phyloP scores from a whole-genome alignment of 2,329 filamentous ascomycete species.

The Pseudocercospora ulei region DNA sequence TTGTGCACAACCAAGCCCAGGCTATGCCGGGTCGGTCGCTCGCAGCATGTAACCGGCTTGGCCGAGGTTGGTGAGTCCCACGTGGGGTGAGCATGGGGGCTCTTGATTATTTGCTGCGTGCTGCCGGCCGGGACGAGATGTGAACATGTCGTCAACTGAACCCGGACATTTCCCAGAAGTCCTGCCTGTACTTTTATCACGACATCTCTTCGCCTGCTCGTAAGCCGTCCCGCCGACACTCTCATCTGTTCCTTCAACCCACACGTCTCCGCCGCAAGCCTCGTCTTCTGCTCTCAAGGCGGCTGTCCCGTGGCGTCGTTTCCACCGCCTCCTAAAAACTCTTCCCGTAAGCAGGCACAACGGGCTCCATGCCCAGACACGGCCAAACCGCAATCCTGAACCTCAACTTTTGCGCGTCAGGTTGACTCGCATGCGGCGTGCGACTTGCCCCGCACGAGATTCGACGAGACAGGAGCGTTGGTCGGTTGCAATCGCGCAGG shows the following conservation, averaged over 20 bases:
- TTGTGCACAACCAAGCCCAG: no score
- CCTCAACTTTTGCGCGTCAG: conserved; percentile 48
- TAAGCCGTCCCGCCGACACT: conserved; percentile 38
- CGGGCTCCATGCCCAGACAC: conserved; percentile 43
- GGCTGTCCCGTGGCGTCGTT: conserved; percentile 39
- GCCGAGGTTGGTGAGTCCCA: no score
- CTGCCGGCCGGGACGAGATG: no score
- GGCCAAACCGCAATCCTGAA: conserved; percentile 53
- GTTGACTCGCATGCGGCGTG: conserved; percentile 46
- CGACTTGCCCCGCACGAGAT: conserved; percentile 51
- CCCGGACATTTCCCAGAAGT: no score
- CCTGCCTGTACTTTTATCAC: no score
- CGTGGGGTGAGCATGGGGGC: no score
- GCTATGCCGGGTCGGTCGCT: no score
- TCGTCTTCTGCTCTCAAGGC: conserved; percentile 32
- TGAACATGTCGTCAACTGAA: no score
- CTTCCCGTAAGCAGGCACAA: conserved; percentile 28
- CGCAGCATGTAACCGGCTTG: no score
- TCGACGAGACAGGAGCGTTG: conserved; percentile 45
- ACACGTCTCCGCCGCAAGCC: conserved; percentile 44
- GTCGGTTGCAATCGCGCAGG: conserved; percentile 44
- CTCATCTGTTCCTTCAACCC: conserved; percentile 45
- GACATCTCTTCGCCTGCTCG: conserved; percentile 13
- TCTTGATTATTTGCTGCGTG: no score
- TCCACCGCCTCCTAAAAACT: conserved; percentile 27